Percentiles rank a stretch among this genome's conserved stretches.
phyloP scores from a whole-genome alignment of 495 filamentous ascomycete genomes.

The Aspergillus ostianus region DNA sequence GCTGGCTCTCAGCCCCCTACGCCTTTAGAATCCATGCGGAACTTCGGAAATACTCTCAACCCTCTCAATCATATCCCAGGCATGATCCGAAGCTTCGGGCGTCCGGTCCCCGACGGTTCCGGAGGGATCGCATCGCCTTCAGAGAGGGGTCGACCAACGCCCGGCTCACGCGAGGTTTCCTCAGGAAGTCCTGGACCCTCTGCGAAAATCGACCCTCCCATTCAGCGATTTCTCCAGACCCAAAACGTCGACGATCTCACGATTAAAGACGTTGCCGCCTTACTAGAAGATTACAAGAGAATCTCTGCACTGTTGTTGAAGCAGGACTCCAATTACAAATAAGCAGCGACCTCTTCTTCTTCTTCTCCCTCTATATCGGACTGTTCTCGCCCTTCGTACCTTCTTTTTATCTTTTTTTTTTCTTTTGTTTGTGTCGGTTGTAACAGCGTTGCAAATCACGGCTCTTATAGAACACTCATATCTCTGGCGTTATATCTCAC shows the following conservation, averaged over 20 bases:
- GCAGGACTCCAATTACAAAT: constrained; percentile 33
- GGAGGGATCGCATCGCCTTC: constrained; percentile 27
- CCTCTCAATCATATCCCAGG: constrained; percentile 75
- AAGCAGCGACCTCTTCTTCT: neutral
- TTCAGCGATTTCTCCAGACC: constrained; percentile 76
- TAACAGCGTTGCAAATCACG: constrained; percentile 3
- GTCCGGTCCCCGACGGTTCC: constrained; percentile 42
- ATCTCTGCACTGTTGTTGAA: constrained; percentile 52
- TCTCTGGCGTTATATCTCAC: constrained; percentile 12
- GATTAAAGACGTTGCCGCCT: constrained; percentile 74
- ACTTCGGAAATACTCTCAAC: constrained; percentile 77
- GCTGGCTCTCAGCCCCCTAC: constrained; percentile 37
- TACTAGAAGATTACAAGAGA: constrained; percentile 85
- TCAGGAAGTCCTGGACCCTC: constrained; percentile 18
- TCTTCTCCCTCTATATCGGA: neutral
- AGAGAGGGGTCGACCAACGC: constrained; percentile 29
- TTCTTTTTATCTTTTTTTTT: too few relatives aligned
- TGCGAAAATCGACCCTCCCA: constrained; percentile 65
- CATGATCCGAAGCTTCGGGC: constrained; percentile 76
- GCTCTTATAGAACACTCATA: constrained; percentile 14
- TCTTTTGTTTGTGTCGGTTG: constrained; percentile 4
- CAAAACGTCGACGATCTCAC: constrained; percentile 75
- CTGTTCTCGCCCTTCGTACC: neutral
- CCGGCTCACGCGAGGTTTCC: constrained; percentile 23
- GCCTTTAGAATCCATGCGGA: constrained; percentile 80